Evolutionary conservation across 176 grass and related monocot species (phyloP), one percentile per base, ranked within the genome.

Genomic region (Juncus inflexus): DNA sequence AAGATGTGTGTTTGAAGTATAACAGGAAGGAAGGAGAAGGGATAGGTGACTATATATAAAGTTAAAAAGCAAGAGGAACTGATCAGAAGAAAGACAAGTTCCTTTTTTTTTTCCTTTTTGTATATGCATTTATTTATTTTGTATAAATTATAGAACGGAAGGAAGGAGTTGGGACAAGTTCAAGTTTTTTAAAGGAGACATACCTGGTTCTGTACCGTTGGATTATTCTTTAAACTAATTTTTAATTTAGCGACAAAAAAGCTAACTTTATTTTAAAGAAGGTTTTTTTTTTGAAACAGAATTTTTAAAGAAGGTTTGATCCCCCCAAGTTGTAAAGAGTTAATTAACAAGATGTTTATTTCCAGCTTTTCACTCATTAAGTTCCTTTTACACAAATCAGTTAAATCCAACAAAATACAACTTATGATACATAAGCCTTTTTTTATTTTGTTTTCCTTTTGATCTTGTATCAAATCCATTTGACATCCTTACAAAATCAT

Each of bases 61-160:
- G 10, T 40, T 15, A 15, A 35, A 40, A 40, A 50, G 75, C 58
- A 50, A 54, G 11, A n/a, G 49, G 62, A 58, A 63, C 7, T 54
- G 60, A 77, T 68, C 64, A 58, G 74, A 86, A 6, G 9, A 77
- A 64, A 90, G 78, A 82, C 75, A 61, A 15, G 12, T 6, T 13
- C 66, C 59, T 74, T 66, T 81, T 37, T 81, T 55, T 12, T 83
- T 62, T 70, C 62, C 50, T 65, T 71, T 66, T 77, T 74, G 63
- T 72, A 66, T 5, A 19, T 69, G 53, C 55, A 47, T 52, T 37
- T 84, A 86, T 90, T 66, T 60, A 39, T 10, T 12, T 42, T 70
- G 35, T 52, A 16, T 58, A 11, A 0, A 11, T 57, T 57, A 57
- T 10, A 28, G 19, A 28, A 28, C 19, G 3, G 54, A 6, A 6